A percentile compares a stretch with the other conserved stretches of the same genome.
phyloP scores from a whole-genome alignment of 2,329 filamentous ascomycete genomes.

The Colletotrichum cuscutae region DNA sequence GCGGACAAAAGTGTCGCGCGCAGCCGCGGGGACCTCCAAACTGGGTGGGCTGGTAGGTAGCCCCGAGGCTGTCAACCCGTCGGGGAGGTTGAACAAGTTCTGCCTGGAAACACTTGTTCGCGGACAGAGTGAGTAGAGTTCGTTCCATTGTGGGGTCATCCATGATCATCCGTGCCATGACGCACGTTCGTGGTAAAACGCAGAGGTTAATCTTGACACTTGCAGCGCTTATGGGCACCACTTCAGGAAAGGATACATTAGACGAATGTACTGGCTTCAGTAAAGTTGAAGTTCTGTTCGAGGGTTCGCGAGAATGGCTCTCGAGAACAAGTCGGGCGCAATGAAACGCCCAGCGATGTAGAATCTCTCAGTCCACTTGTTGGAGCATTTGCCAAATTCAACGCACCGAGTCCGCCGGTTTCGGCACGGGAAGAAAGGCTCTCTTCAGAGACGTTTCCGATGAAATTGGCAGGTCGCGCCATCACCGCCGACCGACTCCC shows the following conservation, averaged over 20 bases:
- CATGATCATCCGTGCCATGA: background rate
- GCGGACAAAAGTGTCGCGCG: background rate
- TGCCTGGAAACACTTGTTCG: background rate
- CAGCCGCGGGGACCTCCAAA: background rate
- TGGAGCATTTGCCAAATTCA: background rate
- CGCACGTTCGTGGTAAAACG: background rate
- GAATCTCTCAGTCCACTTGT: background rate
- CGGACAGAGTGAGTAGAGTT: background rate
- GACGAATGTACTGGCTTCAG: background rate
- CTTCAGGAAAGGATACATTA: background rate
- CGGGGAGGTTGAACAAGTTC: background rate
- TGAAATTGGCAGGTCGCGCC: background rate
- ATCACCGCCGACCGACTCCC: background rate
- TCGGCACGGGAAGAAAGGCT: background rate
- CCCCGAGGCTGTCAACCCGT: background rate
- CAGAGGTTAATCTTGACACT: background rate
- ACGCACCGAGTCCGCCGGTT: background rate
- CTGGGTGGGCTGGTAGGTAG: too few species aligned
- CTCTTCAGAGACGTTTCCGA: background rate
- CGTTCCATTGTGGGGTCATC: background rate
- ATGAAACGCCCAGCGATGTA: background rate
- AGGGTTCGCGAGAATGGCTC: background rate
- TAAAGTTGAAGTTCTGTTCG: background rate
- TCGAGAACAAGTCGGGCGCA: background rate
- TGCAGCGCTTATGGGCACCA: background rate